Conservation (phyloP, 352 stramenopile genomes). For the Halophytophthora polymorphica region DNA sequence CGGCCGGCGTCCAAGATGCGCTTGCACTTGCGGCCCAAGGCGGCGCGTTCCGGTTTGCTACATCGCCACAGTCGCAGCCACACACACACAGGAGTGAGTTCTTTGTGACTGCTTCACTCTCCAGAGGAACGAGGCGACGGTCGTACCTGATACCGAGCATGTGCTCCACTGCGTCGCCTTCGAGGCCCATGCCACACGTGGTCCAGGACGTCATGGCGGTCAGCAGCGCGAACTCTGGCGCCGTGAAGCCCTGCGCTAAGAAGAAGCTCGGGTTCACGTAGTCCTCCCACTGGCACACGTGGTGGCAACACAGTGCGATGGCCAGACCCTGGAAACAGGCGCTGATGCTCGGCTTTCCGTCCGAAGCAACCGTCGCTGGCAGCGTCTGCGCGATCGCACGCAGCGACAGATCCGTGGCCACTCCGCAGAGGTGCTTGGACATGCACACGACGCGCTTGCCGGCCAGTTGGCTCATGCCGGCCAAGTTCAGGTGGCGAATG, state of each 20-base stretch:
- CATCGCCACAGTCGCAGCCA: constrained; percentile 4
- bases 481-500: constrained; percentile 81
- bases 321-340: constrained; percentile 52
- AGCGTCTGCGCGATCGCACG: constrained; percentile 62
- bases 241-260: constrained; percentile 44
- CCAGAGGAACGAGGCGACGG: background rate
- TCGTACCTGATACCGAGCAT: constrained; percentile 67
- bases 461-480: constrained; percentile 50
- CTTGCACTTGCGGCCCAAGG: constrained; percentile 72
- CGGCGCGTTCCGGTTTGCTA: constrained; percentile 64
- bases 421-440: constrained; percentile 84
- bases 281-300: constrained; percentile 70
- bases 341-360: constrained; percentile 16
- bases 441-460: constrained; percentile 67
- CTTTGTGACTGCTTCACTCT: background rate
- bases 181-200: constrained; percentile 67
- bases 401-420: constrained; percentile 79
- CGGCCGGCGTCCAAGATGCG: constrained; percentile 71
- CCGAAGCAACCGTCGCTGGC: constrained; percentile 1
- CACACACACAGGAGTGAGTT: constrained; percentile 4
- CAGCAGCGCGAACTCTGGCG: constrained; percentile 57
- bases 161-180: constrained; percentile 61
- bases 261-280: constrained; percentile 73
- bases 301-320: constrained; percentile 79
- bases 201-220: constrained; percentile 77